A percentile compares a stretch with the other conserved stretches of the same genome.
Conservation (phyloP, 805 yeast genomes). For the Zygoascus tannicola region DNA sequence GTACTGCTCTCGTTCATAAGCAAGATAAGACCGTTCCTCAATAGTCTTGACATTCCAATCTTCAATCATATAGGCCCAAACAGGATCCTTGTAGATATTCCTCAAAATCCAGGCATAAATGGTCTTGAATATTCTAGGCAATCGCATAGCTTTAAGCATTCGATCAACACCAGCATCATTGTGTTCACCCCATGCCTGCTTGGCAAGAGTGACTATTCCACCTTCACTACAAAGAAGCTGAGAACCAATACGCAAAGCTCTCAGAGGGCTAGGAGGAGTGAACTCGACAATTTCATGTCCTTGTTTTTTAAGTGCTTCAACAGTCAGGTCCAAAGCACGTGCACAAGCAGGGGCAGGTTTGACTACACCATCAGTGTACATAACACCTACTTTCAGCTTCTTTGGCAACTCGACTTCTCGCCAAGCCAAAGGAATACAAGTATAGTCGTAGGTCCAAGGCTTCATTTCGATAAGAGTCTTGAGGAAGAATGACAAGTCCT, state of each 20-base stretch:
- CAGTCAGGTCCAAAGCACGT: conserved; percentile 32
- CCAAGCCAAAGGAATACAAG: conserved; percentile 44
- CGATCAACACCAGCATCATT: conserved; percentile 31
- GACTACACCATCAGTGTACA: conserved; percentile 40
- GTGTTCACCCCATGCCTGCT: conserved; percentile 26
- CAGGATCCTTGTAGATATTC: conserved; percentile 27
- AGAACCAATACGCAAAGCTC: conserved; percentile 50
- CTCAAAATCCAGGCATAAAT: conserved; percentile 30
- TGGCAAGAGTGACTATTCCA: conserved; percentile 21
- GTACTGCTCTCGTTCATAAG: conserved; percentile 30
- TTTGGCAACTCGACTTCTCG: conserved; percentile 31
- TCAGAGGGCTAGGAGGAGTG: conserved; percentile 41
- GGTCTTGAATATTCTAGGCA: conserved; percentile 29
- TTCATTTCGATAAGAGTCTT: conserved; percentile 37
- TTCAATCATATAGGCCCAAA: conserved; percentile 32
- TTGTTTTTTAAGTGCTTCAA: conserved; percentile 33
- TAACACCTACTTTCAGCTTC: conserved; percentile 39
- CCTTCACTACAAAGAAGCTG: conserved; percentile 32
- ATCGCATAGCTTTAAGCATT: conserved; percentile 23
- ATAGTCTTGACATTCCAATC: conserved; percentile 29
- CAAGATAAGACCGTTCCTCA: conserved; percentile 30
- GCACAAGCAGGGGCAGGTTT: conserved; percentile 42
- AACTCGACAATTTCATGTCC: conserved; percentile 42
- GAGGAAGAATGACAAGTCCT: conserved; percentile 43
- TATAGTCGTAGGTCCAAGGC: conserved; percentile 50